Conservation (phyloP, 2,329 filamentous ascomycete species). For the Hymenoscyphus albidus region DNA sequence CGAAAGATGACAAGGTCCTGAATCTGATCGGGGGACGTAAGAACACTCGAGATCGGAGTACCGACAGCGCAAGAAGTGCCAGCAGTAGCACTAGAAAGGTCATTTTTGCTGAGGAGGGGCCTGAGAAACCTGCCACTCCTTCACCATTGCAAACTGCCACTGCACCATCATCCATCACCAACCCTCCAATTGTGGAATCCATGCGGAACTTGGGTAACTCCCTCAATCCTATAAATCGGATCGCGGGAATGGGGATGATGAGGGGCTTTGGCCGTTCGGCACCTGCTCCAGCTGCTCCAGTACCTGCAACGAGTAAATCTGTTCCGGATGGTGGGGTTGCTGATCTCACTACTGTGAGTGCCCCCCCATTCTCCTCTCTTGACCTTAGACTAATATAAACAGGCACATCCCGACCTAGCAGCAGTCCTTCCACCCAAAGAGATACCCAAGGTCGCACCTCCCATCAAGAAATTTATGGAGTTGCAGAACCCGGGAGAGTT, state of each 20-base stretch:
- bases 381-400: constrained; percentile 13
- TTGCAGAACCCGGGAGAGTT: constrained; percentile 66
- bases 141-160: constrained; percentile 20
- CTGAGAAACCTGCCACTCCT: constrained; percentile 36
- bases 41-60: constrained; percentile 63
- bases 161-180: constrained; percentile 36
- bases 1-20: constrained; percentile 62
- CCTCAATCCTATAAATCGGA: constrained; percentile 76
- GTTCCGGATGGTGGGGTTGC: constrained; percentile 46
- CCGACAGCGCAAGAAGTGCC: constrained; percentile 66
- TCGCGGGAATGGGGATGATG: constrained; percentile 70
- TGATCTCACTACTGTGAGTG: constrained; percentile 52
- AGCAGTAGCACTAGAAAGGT: constrained; percentile 54
- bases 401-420: constrained; percentile 61
- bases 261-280: constrained; percentile 65
- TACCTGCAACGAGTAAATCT: constrained; percentile 41
- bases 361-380: neutral
- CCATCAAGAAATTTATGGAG: constrained; percentile 70
- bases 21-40: constrained; percentile 68
- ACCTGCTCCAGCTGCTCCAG: constrained; percentile 38
- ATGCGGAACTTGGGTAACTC: constrained; percentile 77
- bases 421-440: constrained; percentile 52
- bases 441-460: constrained; percentile 55
- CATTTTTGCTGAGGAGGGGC: constrained; percentile 42
- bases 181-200: constrained; percentile 67